Percentiles rank a stretch among this genome's conserved stretches.
Evolutionary conservation across 805 yeast genomes (phyloP).

Genomic region (Teunomyces funiuensis): DNA sequence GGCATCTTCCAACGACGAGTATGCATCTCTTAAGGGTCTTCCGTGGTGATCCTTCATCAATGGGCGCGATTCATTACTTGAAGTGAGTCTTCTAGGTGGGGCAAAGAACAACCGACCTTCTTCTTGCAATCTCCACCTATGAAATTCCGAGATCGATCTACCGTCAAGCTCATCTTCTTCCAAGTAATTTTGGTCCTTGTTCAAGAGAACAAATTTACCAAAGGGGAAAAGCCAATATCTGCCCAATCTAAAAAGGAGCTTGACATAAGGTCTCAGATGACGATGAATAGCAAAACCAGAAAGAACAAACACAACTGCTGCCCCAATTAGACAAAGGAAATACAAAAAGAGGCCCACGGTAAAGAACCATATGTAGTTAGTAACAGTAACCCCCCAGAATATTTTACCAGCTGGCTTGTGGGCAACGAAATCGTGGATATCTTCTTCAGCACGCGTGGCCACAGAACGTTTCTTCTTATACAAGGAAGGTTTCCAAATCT

Average conservation of each 20-base stretch:
- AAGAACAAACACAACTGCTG: conserved; percentile 43
- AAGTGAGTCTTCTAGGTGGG: conserved; percentile 50
- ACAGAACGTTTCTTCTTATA: conserved; percentile 92
- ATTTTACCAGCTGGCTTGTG: conserved; percentile 49
- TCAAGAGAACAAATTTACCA: conserved; percentile 81
- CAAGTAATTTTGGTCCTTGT: conserved; percentile 75
- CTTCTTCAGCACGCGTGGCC: conserved; percentile 86
- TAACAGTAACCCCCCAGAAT: conserved; percentile 59
- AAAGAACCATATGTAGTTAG: conserved; percentile 72
- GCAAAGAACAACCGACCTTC: conserved; percentile 81
- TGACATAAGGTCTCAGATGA: conserved; percentile 62
- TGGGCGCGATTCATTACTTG: conserved; percentile 33
- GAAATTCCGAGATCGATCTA: conserved; percentile 77
- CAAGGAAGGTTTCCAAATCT: conserved; percentile 97
- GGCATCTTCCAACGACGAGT: conserved; percentile 27
- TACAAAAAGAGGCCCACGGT: conserved; percentile 69
- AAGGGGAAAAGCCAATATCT: conserved; percentile 80
- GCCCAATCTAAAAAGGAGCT: conserved; percentile 59
- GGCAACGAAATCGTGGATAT: conserved; percentile 75
- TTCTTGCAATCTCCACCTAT: conserved; percentile 80
- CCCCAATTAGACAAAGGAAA: conserved; percentile 50
- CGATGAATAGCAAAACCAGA: conserved; percentile 44
- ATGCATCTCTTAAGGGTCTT: conserved; percentile 38
- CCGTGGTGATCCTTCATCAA: conserved; percentile 44
- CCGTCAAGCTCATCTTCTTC: conserved; percentile 90